phyloP scores from a whole-genome alignment of 2,329 filamentous ascomycete species.

The Fusarium cyanostomum region DNA sequence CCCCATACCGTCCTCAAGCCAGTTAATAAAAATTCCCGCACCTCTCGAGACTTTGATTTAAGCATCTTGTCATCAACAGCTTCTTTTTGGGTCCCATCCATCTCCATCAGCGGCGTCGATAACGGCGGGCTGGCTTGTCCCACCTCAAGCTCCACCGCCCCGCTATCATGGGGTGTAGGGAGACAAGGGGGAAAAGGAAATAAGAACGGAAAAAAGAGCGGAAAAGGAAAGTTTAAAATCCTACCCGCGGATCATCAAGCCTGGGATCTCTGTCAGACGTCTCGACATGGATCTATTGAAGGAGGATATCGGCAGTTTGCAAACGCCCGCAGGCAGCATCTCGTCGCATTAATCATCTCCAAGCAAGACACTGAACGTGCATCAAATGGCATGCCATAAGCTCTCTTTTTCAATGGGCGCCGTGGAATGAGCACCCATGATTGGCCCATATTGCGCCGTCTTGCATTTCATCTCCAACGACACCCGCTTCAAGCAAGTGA shows the following conservation, averaged over 20 bases:
- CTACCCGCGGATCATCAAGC: neutral
- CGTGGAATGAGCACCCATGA: neutral
- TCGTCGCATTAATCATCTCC: neutral
- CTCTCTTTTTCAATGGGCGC: neutral
- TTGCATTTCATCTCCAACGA: neutral
- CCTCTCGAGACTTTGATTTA: neutral
- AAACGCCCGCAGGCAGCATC: neutral
- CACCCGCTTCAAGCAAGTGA: conserved; percentile 1
- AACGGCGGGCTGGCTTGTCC: neutral
- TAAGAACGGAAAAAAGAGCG: neutral
- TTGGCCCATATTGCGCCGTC: neutral
- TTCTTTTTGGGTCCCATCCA: neutral
- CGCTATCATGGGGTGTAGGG: no score
- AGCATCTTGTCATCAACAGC: neutral
- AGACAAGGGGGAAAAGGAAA: neutral
- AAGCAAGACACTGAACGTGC: neutral
- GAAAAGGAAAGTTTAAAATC: conserved; percentile 5
- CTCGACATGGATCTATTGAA: neutral
- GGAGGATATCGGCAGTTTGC: neutral
- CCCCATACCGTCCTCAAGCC: no score
- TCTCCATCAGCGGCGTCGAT: neutral
- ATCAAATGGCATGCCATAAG: neutral
- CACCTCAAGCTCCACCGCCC: neutral
- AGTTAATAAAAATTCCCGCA: neutral
- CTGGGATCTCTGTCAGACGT: neutral